These are phyloP conservation scores for Aureobasidium sp. DNA, from an alignment of 2,329 filamentous ascomycete genomes.

Conservation along the genomic window DNA sequence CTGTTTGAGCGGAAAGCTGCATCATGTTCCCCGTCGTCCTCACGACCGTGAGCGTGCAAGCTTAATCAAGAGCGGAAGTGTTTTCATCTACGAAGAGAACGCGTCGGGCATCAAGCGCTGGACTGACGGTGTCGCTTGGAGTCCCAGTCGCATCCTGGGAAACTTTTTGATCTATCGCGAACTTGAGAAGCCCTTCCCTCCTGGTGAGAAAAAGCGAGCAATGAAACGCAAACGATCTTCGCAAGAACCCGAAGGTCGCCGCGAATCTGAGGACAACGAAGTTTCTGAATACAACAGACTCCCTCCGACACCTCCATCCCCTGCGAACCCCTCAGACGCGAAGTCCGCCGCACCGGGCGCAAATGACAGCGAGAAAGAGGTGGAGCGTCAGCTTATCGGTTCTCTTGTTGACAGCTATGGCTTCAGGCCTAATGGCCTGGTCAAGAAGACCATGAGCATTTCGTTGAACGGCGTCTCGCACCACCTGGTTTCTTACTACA, in stretches of 20 bases:
- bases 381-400: conserved; percentile 59
- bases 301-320: conserved; percentile 26
- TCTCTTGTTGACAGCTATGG: conserved; percentile 84
- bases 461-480: conserved; percentile 65
- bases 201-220: conserved; percentile 77
- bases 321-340: conserved; percentile 23
- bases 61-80: conserved; percentile 73
- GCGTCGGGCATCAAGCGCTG: conserved; percentile 87
- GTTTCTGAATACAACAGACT: conserved; percentile 17
- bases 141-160: conserved; percentile 73
- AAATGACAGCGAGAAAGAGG: conserved; percentile 30
- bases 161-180: conserved; percentile 84
- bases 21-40: conserved; percentile 72
- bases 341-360: conserved; percentile 17
- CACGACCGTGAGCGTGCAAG: conserved; percentile 73
- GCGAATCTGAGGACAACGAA: conserved; percentile 25
- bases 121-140: conserved; percentile 90
- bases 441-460: conserved; percentile 91
- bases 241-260: conserved; percentile 42
- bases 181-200: conserved; percentile 66
- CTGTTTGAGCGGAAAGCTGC: conserved; percentile 59
- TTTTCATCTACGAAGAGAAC: conserved; percentile 89
- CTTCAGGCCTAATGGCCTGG: conserved; percentile 71
- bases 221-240: conserved; percentile 56
- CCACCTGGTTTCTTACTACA: conserved; percentile 86